Evolutionary conservation across 345 rosid species (phyloP).

Genomic region (Eucalyptus erythrocorys): DNA sequence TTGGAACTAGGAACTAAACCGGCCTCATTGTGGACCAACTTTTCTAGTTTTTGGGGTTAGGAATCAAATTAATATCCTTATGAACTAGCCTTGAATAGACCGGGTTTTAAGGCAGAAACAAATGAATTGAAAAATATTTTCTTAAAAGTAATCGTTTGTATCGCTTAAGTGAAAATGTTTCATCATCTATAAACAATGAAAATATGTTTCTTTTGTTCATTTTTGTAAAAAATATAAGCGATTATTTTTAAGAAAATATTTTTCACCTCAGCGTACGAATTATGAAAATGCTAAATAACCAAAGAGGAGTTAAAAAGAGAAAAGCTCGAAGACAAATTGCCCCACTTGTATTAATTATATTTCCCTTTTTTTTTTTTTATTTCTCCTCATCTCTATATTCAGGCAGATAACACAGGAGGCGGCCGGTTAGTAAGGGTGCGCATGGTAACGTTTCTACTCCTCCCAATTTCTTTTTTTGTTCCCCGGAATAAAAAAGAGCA

Average conservation of each 20-base stretch:
- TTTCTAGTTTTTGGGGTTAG: accelerated
- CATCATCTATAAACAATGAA: background rate
- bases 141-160: background rate
- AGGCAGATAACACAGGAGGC: background rate
- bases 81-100: background rate
- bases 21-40: background rate
- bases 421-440: background rate
- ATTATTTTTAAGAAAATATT: too few species aligned
- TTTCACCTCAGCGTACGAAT: background rate
- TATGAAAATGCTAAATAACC: background rate
- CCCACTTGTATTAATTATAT: too few species aligned
- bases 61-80: background rate
- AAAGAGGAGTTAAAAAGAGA: background rate
- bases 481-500: too few species aligned
- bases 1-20: accelerated
- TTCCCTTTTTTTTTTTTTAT: too few species aligned
- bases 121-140: background rate
- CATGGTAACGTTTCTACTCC: too few species aligned
- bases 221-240: too few species aligned
- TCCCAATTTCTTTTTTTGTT: too few species aligned
- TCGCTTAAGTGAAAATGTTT: too few species aligned
- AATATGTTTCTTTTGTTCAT: background rate
- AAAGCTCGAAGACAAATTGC: background rate
- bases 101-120: accelerated
- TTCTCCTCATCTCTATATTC: background rate